These are phyloP conservation scores for Apiospora arundinis DNA, from an alignment of 2,329 filamentous ascomycete genomes.

Conservation along the genomic window DNA sequence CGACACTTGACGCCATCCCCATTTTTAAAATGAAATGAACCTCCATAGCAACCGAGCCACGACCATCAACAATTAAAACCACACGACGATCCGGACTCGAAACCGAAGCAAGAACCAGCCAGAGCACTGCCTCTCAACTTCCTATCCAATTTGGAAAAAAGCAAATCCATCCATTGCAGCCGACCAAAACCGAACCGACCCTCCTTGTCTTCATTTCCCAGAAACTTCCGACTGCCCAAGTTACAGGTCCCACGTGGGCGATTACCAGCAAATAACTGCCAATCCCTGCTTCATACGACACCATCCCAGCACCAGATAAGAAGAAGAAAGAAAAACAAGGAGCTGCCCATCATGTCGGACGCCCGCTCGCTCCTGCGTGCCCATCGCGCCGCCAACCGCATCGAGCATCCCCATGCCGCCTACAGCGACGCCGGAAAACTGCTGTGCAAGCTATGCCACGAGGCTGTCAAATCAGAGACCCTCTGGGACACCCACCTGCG, in stretches of 20 bases:
- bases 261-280: too few relatives aligned
- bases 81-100: neutral
- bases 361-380: constrained; percentile 80
- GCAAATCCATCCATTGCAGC: neutral
- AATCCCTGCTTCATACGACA: too few relatives aligned
- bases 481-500: constrained; percentile 71
- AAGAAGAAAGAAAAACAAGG: neutral
- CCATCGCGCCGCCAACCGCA: constrained; percentile 75
- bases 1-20: neutral
- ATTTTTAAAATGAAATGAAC: constrained; percentile 12
- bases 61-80: constrained; percentile 1
- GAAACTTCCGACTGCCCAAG: neutral
- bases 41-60: constrained; percentile 10
- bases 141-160: neutral
- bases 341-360: constrained; percentile 69
- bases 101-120: neutral
- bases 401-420: constrained; percentile 71
- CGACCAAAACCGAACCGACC: neutral
- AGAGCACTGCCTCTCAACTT: neutral
- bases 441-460: constrained; percentile 70
- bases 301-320: too few relatives aligned
- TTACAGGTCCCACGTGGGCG: too few relatives aligned
- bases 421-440: constrained; percentile 74
- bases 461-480: constrained; percentile 68
- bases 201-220: neutral